These are phyloP conservation scores for Fusarium annulatum DNA, from an alignment of 2,329 filamentous ascomycete species.

Conservation along the genomic window DNA sequence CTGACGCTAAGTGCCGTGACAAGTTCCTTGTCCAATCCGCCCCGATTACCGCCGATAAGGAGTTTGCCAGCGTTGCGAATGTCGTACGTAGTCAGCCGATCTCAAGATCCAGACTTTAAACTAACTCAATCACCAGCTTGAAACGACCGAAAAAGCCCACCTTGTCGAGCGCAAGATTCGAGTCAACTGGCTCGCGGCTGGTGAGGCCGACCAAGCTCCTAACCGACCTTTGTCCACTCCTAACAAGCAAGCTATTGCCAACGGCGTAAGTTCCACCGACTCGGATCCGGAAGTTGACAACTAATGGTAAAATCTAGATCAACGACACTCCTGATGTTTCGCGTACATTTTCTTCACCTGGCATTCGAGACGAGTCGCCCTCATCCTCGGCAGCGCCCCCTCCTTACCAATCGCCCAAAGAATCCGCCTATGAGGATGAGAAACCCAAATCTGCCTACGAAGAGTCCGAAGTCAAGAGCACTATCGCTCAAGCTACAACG, in stretches of 20 bases:
- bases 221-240: conserved; percentile 52
- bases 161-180: conserved; percentile 97
- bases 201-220: conserved; percentile 48
- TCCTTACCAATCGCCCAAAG: conserved; percentile 50
- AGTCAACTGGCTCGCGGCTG: conserved; percentile 81
- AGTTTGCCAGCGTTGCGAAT: conserved; percentile 81
- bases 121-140: conserved; percentile 68
- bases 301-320: conserved; percentile 42
- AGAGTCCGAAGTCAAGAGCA: conserved; percentile 46
- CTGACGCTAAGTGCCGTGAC: conserved; percentile 91
- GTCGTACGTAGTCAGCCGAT: conserved; percentile 70
- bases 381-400: conserved; percentile 49
- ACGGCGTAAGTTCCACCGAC: conserved; percentile 53
- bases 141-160: conserved; percentile 78
- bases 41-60: conserved; percentile 82
- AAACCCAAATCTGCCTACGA: conserved; percentile 38
- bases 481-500: conserved; percentile 56
- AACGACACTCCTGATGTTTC: conserved; percentile 59
- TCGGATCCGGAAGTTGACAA: background rate
- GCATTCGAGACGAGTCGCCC: conserved; percentile 48
- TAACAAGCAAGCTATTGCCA: conserved; percentile 53
- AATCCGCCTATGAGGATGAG: conserved; percentile 46
- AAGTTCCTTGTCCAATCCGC: conserved; percentile 98
- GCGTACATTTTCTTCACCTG: conserved; percentile 59
- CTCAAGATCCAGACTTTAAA: background rate